These are phyloP conservation scores for Alternaria ventricosa DNA, from an alignment of 2,329 filamentous ascomycete species.

Conservation along the genomic window DNA sequence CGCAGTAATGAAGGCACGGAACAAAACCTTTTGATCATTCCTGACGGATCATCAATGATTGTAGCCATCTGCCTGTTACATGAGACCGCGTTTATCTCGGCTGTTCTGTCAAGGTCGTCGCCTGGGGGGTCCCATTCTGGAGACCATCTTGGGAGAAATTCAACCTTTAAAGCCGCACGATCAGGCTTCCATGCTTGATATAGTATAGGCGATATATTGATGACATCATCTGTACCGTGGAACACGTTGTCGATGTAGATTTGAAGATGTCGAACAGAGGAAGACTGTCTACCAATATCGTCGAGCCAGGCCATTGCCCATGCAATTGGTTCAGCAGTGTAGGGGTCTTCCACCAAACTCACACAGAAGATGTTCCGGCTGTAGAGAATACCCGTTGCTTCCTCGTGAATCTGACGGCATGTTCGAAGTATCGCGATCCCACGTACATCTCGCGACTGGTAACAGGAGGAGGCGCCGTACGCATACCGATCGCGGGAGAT, in stretches of 20 bases:
- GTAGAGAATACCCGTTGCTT: not conserved
- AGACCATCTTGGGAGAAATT: not conserved
- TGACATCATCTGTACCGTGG: not conserved
- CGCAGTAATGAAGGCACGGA: not conserved
- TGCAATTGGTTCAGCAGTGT: not conserved
- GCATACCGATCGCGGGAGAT: not conserved
- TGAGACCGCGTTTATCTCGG: not conserved
- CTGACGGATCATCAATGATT: not conserved
- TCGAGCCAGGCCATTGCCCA: not conserved
- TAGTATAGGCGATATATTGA: not conserved
- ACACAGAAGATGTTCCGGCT: not conserved
- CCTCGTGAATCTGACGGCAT: not conserved
- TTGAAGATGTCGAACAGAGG: not conserved
- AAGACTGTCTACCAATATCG: not conserved
- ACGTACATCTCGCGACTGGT: not conserved
- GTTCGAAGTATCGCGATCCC: not conserved
- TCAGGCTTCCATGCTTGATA: not conserved
- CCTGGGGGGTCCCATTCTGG: not conserved
- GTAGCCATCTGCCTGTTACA: not conserved
- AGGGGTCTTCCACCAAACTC: not conserved
- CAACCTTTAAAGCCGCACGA: not conserved
- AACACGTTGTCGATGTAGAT: not conserved
- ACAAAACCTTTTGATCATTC: not conserved
- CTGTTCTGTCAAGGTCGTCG: not conserved
- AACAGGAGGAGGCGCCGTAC: not conserved